These are phyloP conservation scores for Coemansia furcata DNA, from an alignment of 192 early-diverging fungal genomes.

Conservation along the genomic window DNA sequence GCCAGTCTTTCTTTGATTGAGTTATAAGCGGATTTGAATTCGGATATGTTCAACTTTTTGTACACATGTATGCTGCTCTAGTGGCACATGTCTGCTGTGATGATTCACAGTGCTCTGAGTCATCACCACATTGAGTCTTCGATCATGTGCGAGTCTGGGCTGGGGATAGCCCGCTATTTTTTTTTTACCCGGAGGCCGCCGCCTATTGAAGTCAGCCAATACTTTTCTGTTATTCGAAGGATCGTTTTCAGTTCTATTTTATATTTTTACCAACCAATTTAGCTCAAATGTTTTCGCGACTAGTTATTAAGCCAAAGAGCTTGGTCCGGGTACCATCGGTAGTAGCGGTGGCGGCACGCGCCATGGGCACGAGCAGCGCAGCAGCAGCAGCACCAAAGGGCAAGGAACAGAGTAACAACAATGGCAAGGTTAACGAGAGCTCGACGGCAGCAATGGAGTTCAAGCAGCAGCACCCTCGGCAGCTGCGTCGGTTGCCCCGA, in stretches of 20 bases:
- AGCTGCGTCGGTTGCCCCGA: slow-evolving; percentile 47
- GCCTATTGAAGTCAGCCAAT: neutral
- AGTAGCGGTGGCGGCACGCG: slow-evolving; percentile 3
- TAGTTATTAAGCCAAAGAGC: slow-evolving; percentile 8
- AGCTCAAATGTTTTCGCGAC: slow-evolving; percentile 24
- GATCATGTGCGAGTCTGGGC: neutral
- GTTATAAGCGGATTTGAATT: neutral
- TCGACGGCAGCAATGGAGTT: slow-evolving; percentile 50
- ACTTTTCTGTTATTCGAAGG: neutral
- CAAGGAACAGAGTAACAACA: neutral
- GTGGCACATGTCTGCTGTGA: neutral
- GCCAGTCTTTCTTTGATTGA: neutral
- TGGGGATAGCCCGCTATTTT: neutral
- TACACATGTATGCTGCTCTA: neutral
- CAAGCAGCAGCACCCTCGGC: slow-evolving; percentile 54
- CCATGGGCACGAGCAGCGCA: slow-evolving; percentile 15
- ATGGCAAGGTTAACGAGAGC: slow-evolving; percentile 48
- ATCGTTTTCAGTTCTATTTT: neutral
- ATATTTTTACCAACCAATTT: neutral
- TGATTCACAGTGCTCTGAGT: neutral
- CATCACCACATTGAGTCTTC: neutral
- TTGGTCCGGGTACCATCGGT: neutral
- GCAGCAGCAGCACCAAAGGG: slow-evolving; percentile 3
- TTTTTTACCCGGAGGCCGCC: neutral
- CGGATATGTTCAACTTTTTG: neutral